Evolutionary conservation across 331 rosid species (phyloP).

Genomic region (Malus hybrid): DNA sequence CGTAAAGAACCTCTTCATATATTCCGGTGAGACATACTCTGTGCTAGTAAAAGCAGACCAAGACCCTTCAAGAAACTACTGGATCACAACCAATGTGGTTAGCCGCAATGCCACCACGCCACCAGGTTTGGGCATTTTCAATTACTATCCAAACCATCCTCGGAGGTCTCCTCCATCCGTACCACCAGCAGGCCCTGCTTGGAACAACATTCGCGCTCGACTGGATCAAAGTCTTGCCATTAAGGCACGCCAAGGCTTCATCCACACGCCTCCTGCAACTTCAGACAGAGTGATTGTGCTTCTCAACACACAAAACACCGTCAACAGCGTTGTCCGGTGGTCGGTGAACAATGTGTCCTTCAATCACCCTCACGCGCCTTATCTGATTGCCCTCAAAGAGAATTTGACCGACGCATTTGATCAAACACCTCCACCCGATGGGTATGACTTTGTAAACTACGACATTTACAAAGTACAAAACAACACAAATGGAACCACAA

Average conservation of each 20-base stretch:
- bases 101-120: slow-evolving; percentile 55
- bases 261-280: slow-evolving; percentile 46
- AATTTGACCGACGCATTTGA: slow-evolving; percentile 35
- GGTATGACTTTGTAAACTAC: slow-evolving; percentile 41
- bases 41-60: slow-evolving; percentile 62
- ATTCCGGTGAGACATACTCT: slow-evolving; percentile 89
- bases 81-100: slow-evolving; percentile 62
- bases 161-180: slow-evolving; percentile 38
- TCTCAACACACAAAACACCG: slow-evolving; percentile 67
- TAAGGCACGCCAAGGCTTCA: slow-evolving; percentile 44
- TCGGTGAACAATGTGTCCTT: slow-evolving; percentile 74
- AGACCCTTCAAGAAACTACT: slow-evolving; percentile 73
- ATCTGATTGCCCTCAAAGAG: slow-evolving; percentile 53
- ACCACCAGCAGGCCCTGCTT: slow-evolving; percentile 59
- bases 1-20: slow-evolving; percentile 60
- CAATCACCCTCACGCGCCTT: slow-evolving; percentile 61
- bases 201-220: slow-evolving; percentile 41
- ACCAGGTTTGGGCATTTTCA: slow-evolving; percentile 54
- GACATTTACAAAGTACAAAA: slow-evolving; percentile 25
- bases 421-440: slow-evolving; percentile 53
- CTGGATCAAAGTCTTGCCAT: slow-evolving; percentile 57
- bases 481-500: slow-evolving; percentile 48
- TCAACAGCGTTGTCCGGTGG: slow-evolving; percentile 36
- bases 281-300: slow-evolving; percentile 63
- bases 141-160: slow-evolving; percentile 91